phyloP scores from a whole-genome alignment of 2,329 filamentous ascomycete genomes.

The Madurella fahalii region DNA sequence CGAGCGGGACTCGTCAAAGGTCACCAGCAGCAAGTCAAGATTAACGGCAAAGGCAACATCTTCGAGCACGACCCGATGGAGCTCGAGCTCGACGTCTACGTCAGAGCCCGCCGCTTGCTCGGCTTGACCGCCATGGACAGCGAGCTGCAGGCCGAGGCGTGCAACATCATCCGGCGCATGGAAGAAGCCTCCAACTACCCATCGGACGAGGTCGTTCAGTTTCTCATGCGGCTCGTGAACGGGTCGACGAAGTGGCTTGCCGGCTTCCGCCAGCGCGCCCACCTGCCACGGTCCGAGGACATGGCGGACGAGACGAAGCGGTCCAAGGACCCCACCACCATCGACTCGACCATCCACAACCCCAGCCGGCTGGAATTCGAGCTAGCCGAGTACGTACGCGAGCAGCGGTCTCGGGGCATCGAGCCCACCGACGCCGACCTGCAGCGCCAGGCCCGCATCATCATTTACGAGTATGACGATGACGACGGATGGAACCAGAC shows the following conservation, averaged over 20 bases:
- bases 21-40: constrained; percentile 45
- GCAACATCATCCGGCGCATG: constrained; percentile 53
- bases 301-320: constrained; percentile 45
- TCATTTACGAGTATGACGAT: constrained; percentile 56
- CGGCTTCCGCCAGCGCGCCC: constrained; percentile 52
- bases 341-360: constrained; percentile 58
- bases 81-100: constrained; percentile 50
- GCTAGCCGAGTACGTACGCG: constrained; percentile 48
- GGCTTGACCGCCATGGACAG: constrained; percentile 57
- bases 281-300: constrained; percentile 54
- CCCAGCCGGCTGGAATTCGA: constrained; percentile 54
- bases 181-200: constrained; percentile 49
- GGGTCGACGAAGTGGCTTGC: constrained; percentile 52
- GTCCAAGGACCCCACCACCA: constrained; percentile 50
- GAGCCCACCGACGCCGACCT: constrained; percentile 52
- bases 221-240: constrained; percentile 51
- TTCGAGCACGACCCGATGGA: constrained; percentile 57
- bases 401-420: constrained; percentile 42
- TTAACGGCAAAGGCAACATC: constrained; percentile 55
- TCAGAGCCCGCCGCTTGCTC: constrained; percentile 46
- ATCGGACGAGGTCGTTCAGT: constrained; percentile 50
- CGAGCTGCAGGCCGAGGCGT: constrained; percentile 58
- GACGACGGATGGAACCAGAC: constrained; percentile 60
- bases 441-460: constrained; percentile 54
- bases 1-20: constrained; percentile 40